Evolutionary conservation across 1,284 basidiomycete species (phyloP), one percentile per base, ranked within the genome.

Genomic region (Austropuccinia psidii): DNA sequence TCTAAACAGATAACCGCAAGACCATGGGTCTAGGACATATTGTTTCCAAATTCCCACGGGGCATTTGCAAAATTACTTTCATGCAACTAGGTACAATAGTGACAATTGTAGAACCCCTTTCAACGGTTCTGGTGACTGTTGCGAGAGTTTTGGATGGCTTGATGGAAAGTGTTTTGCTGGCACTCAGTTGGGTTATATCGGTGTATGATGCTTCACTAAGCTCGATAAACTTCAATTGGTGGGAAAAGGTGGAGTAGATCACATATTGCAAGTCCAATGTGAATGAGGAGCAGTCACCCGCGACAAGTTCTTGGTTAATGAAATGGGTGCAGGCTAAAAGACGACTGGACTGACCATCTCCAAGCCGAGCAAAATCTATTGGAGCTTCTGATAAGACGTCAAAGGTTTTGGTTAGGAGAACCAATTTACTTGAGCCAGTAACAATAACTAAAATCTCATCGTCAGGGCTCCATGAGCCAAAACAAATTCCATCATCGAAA

Each of bases 51-150:
- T 98, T 98, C 0, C 96, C 96, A 77, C 96, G 84, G 0, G 95
- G 96, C 93, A 98, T 98, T 83, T 99, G 96, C 15, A 99, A 82
- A 0, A 98, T 90, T 19, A 97, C 81, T 76, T 85, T 88, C 91
- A 96, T 98, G 8, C 87, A 83, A 75, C 88, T 91, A 1, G 92
- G 89, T 0, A 94, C 88, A 13, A 88, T 89, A 0, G 88, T 87
- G 1, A 96, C 91, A 33, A 95, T 92, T 73, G 88, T 83, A 0
- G 90, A 89, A 0, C 93, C 93, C 57, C 94, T 83, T 81, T 97
- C 93, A 0, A 96, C 86, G 21, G 90, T 84, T 50, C 93, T 85
- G 19, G 84, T 43, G 45, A 49, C 39, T 24, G 43, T 64, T 31
- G 31, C 31, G n/a, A 33, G 29, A 19, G 45, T 13, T 64, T 67